phyloP scores from a whole-genome alignment of 352 stramenopile genomes.

The Phytopythium delawarense region DNA sequence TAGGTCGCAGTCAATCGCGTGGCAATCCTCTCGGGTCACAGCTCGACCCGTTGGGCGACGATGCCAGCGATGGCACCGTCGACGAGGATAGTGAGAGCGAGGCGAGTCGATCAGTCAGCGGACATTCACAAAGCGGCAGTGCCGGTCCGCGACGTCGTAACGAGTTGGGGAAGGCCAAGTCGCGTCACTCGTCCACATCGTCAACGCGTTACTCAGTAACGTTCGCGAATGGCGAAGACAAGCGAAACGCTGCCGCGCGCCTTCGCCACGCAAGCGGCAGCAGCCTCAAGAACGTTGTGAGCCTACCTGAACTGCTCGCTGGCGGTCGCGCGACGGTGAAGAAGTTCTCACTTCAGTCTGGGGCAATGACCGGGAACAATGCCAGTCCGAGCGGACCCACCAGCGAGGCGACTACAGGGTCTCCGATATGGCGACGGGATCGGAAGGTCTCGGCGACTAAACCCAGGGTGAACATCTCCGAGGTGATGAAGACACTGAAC shows the following conservation, averaged over 20 bases:
- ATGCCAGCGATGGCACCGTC: constrained; percentile 14
- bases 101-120: neutral
- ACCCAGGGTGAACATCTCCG: constrained; percentile 25
- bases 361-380: neutral
- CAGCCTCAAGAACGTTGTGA: constrained; percentile 21
- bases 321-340: constrained; percentile 6
- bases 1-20: neutral
- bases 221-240: neutral
- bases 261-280: constrained; percentile 9
- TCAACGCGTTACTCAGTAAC: neutral
- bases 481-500: constrained; percentile 56
- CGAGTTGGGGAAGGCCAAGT: neutral
- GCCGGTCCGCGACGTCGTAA: neutral
- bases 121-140: neutral
- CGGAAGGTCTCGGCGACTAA: neutral
- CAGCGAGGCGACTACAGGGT: neutral
- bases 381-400: constrained; percentile 6
- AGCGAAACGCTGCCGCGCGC: neutral
- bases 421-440: constrained; percentile 3
- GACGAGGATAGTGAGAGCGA: constrained; percentile 2
- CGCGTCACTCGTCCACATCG: neutral
- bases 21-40: constrained; percentile 5
- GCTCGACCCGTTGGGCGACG: constrained; percentile 7
- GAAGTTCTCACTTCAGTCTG: constrained; percentile 4
- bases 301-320: constrained; percentile 32